Base-by-base conservation (phyloP, 495 filamentous ascomycete genomes). In the Podospora pseudocomata region DNA sequence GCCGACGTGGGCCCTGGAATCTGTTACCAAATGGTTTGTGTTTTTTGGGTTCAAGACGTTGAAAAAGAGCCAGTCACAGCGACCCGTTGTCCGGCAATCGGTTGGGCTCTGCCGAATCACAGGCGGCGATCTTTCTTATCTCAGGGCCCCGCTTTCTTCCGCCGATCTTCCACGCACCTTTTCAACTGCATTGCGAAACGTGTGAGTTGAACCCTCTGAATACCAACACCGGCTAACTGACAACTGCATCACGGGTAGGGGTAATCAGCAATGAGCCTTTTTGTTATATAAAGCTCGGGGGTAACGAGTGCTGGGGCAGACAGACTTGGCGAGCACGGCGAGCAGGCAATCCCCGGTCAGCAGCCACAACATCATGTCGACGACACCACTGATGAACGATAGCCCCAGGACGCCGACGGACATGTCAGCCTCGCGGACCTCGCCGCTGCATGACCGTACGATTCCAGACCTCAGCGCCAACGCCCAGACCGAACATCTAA, bases 1-100 rank as follows among this genome's bases (percentile, higher is more conserved):
- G 15, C 13, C 23, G 60, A 60, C 66, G 66, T 68, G 70, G 66
- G 66, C 26, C 26, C 63, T 20, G 4, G 63, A 68, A 68, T 67
- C 23, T 61, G 34, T 71, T 71, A 71, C 70, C n/a, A 68, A 60
- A 71, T 71, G 16, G 63, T 64, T 71, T 71, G 23, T 66, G 53
- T 16, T 68, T 62, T 64, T 71, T 71, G 32, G 62, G 53, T 16
- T 68, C 65, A 70, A 65, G 61, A 55, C 64, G 6, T 26, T 53
- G 30, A 55, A 32, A 32, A 58, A 20, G 16, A 63, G 39, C 67
- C 67, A 64, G 18, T 58, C 7, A 58, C 13, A 44, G 23, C 61
- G 61, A 19, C 23, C 18, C n/a, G 30, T 18, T 15, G 53, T 63
- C 18, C 56, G 7, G 34, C 54, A 58, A 59, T 27, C 63, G 3